phyloP scores from a whole-genome alignment of 352 stramenopile genomes.

The Globisporangium emineosum region DNA sequence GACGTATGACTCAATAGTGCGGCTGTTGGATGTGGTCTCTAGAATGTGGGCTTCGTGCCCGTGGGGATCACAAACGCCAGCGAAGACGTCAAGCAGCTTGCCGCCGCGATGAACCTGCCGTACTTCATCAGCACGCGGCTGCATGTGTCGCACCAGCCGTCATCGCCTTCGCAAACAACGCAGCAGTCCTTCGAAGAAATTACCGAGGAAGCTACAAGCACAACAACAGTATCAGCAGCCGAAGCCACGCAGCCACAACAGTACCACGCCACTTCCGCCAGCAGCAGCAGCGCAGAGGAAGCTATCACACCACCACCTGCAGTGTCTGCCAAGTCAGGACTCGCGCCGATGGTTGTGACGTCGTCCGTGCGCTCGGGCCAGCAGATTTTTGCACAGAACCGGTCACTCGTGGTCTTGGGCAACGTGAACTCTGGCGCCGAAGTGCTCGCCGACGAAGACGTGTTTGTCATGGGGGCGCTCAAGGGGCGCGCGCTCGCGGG shows the following conservation, averaged over 20 bases:
- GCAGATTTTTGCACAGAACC: slow-evolving; percentile 82
- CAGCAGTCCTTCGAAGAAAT: neutral
- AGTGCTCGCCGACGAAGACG: slow-evolving; percentile 84
- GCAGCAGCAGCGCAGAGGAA: neutral
- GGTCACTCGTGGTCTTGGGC: slow-evolving; percentile 79
- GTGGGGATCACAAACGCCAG: slow-evolving; percentile 84
- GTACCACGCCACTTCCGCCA: neutral
- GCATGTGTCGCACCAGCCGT: slow-evolving; percentile 18
- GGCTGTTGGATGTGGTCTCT: too few species aligned
- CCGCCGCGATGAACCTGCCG: slow-evolving; percentile 54
- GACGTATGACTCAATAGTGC: neutral
- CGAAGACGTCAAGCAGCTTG: slow-evolving; percentile 77
- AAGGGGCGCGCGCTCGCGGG: slow-evolving; percentile 85
- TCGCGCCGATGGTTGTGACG: slow-evolving; percentile 62
- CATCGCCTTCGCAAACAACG: slow-evolving; percentile 16
- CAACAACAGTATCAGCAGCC: neutral
- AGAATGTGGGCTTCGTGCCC: slow-evolving; percentile 57
- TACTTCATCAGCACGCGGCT: slow-evolving; percentile 78
- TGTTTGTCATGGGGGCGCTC: slow-evolving; percentile 76
- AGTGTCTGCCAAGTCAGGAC: neutral
- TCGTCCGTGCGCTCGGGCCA: slow-evolving; percentile 82
- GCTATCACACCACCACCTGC: neutral
- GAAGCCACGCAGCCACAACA: neutral
- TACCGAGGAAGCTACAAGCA: neutral
- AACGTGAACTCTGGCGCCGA: slow-evolving; percentile 87